Evolutionary conservation across 768 basidiomycete species (phyloP), one percentile per base, ranked within the genome.

Genomic region (Boletus sensibilis): DNA sequence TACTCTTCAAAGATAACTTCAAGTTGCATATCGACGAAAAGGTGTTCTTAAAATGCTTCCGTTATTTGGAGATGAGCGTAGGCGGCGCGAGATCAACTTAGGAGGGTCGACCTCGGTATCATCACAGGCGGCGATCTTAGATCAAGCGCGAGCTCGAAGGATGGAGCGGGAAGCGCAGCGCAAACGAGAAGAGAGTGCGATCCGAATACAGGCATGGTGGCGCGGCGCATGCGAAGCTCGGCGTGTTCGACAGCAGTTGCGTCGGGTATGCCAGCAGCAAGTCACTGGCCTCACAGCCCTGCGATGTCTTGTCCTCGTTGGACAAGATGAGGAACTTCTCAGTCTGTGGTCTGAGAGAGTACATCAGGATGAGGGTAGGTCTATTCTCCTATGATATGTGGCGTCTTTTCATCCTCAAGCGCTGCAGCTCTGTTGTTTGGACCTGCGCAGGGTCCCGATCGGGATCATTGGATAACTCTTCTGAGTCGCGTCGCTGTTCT

Each of bases 171-270:
- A 78, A 29, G 80, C 82, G 50, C 73, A 74, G 21, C 82, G 84
- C 58, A 77, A 75, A 44, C 76, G 78, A 55, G 76, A 80, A 44
- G 88, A 90, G 25, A 79, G 74, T 44, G 88, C 88, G 0, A 65
- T 77, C 5, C 75, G 71, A 50, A 77, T 94, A 25, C 91, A 92
- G 65, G 79, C 82, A 18, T 87, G 81, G 82, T 92, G 87, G 84
- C 74, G 86, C 7, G 85, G 85, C 5, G 62, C 73, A 6, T 62
- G 63, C 33, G 79, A 81, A 50, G 75, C 73, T 4, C 72, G 71
- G 46, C 64, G 52, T 10, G 76, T 79, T 13, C 77, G 80, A 62
- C 64, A 57, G 37, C 69, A 79, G n/a, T 64, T 92, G 68, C 72
- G 78, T 50, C 63, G 49, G 29, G 55, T 68, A 10, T 88, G 90